These are phyloP conservation scores for Nemania diffusa DNA, from an alignment of 2,329 filamentous ascomycete genomes.

Conservation along the genomic window DNA sequence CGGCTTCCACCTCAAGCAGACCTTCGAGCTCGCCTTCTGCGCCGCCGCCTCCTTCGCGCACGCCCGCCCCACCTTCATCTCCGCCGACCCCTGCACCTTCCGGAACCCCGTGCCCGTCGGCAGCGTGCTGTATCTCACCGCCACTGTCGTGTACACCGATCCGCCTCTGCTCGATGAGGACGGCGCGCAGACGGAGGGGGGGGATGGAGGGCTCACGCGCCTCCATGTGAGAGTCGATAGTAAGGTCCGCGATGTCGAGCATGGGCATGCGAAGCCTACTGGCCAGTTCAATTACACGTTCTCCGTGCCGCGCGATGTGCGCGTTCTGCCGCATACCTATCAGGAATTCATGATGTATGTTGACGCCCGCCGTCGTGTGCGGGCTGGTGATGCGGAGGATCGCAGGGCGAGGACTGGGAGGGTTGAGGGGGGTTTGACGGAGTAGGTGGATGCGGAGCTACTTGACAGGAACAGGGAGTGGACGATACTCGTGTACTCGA, in stretches of 20 bases:
- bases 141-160: constrained; percentile 77
- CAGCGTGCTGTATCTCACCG: constrained; percentile 77
- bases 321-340: constrained; percentile 54
- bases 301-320: constrained; percentile 52
- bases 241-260: constrained; percentile 76
- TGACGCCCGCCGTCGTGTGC: constrained; percentile 55
- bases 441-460: constrained; percentile 10
- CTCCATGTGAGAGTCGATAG: constrained; percentile 78
- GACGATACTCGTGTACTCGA: too few species aligned
- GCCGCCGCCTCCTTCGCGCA: constrained; percentile 77
- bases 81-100: constrained; percentile 78
- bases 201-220: constrained; percentile 53
- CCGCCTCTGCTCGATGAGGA: constrained; percentile 59
- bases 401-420: constrained; percentile 16
- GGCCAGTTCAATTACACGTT: constrained; percentile 80
- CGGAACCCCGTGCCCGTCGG: constrained; percentile 80
- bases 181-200: constrained; percentile 57
- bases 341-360: constrained; percentile 58
- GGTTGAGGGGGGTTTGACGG: constrained; percentile 14
- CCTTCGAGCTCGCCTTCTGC: constrained; percentile 80
- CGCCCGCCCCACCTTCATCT: constrained; percentile 75
- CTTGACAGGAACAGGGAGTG: too few species aligned
- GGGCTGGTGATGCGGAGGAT: constrained; percentile 47
- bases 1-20: constrained; percentile 78
- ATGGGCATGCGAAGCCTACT: constrained; percentile 69